phyloP scores from a whole-genome alignment of 371 early-diverging fungal genomes.

The Apophysomyces trapeziformis region DNA sequence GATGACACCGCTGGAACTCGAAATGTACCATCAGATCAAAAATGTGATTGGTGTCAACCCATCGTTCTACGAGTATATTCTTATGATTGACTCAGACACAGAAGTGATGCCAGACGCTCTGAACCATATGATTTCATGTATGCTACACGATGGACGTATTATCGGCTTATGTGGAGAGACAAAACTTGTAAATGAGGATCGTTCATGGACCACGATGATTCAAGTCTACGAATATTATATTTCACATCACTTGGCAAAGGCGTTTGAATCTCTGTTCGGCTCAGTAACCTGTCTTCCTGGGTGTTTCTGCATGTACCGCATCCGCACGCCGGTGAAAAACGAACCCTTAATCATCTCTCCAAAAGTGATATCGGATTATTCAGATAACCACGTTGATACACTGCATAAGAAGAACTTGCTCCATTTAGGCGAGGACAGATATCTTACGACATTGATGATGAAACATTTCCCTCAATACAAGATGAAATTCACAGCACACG shows the following conservation, averaged over 20 bases:
- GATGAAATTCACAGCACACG: constrained; percentile 92
- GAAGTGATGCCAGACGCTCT: constrained; percentile 74
- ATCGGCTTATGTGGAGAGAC: constrained; percentile 87
- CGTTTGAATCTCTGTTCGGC: constrained; percentile 92
- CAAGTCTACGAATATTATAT: constrained; percentile 96
- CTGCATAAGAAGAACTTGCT: constrained; percentile 97
- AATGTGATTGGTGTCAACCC: constrained; percentile 81
- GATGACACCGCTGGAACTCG: constrained; percentile 89
- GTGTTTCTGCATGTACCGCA: constrained; percentile 93
- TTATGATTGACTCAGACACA: constrained; percentile 97
- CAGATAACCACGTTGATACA: constrained; percentile 92
- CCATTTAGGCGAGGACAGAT: constrained; percentile 96
- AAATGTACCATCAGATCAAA: constrained; percentile 86
- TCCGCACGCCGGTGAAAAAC: constrained; percentile 75
- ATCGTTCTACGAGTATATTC: constrained; percentile 78
- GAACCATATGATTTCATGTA: constrained; percentile 68
- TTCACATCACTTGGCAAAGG: constrained; percentile 88
- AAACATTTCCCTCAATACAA: constrained; percentile 92
- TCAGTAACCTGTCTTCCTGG: constrained; percentile 94
- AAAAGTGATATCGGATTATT: constrained; percentile 83
- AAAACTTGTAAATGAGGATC: constrained; percentile 72
- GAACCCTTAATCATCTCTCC: constrained; percentile 66
- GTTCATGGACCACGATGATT: constrained; percentile 85
- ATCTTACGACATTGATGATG: constrained; percentile 95
- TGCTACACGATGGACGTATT: constrained; percentile 72